Base-by-base conservation (phyloP, 495 filamentous ascomycete genomes). In the Chaetomium tenue region DNA sequence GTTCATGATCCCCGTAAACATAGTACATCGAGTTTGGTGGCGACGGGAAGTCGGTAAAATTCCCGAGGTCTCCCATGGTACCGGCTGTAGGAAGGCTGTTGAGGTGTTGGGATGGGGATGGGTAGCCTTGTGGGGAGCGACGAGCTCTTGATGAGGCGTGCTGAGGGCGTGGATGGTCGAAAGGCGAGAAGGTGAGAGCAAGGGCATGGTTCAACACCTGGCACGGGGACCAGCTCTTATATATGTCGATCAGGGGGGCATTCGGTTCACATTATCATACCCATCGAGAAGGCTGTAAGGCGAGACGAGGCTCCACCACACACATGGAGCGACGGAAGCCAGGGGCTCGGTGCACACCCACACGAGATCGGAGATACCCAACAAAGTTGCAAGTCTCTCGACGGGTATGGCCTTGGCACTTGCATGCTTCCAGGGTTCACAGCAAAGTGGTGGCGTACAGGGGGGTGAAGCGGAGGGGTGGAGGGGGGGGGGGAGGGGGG, bases 1-100 rank as follows among this genome's bases (percentile, higher is more conserved):
- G 71, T 25, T 80, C 78, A 9, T 70, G 55, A 39, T 78, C 75
- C 2, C 72, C 75, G 63, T 76, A 78, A 37, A 74, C 59, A 58
- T 77, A 77, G 50, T 70, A 70, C 57, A 76, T 61, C 2, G 72
- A 71, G 59, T 70, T 71, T 22, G 72, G 64, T 23, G 77, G 75
- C 30, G 78, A 78, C 25, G 74, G 66, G n/a, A 78, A 54, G 61
- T 75, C 70, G 55, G 70, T 37, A 15, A 68, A 51, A 60, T 59
- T 62, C 64, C 68, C 69, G 60, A 74, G 66, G 30, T 70, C 70
- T 23, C 74, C 76, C 76, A 79, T 74, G 53, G 52, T 23, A 47
- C 20, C 57, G 30, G 33, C 15, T 12, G 28, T 18, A 16, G 16
- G 44, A 52, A 58, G 58, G 28, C 39, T 60, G 46, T 30, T 50